Evolutionary conservation across 148 eudicot species (phyloP).

Genomic region (Rhododendron ovatum): DNA sequence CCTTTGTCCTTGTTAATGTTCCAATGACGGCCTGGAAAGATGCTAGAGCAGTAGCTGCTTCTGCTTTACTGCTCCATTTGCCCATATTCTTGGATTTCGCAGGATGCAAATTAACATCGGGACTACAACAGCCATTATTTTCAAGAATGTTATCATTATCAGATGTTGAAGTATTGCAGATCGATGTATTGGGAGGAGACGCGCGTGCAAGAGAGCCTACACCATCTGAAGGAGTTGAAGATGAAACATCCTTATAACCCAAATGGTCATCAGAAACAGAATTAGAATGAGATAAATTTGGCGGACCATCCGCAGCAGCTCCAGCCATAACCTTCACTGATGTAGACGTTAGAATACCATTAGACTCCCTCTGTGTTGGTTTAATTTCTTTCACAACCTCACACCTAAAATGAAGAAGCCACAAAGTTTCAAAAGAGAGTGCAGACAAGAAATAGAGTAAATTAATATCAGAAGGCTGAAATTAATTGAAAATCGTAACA

Average conservation of each 20-base stretch:
- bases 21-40: slow-evolving; percentile 63
- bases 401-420: slow-evolving; percentile 28
- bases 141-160: slow-evolving; percentile 27
- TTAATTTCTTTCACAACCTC: slow-evolving; percentile 29
- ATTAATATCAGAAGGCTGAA: neutral
- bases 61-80: slow-evolving; percentile 55
- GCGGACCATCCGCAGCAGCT: slow-evolving; percentile 19
- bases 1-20: slow-evolving; percentile 82
- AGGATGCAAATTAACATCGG: slow-evolving; percentile 32
- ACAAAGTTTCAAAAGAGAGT: slow-evolving; percentile 12
- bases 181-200: slow-evolving; percentile 32
- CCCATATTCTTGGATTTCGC: slow-evolving; percentile 33
- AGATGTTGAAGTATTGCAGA: slow-evolving; percentile 24
- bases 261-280: slow-evolving; percentile 37
- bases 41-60: slow-evolving; percentile 58
- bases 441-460: neutral
- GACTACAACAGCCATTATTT: slow-evolving; percentile 33
- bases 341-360: slow-evolving; percentile 20
- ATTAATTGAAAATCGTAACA: neutral
- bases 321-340: slow-evolving; percentile 18
- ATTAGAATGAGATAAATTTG: slow-evolving; percentile 27
- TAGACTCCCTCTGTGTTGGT: slow-evolving; percentile 20
- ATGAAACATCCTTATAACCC: slow-evolving; percentile 31
- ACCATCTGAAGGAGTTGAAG: slow-evolving; percentile 40
- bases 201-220: slow-evolving; percentile 28